Conservation (phyloP, 192 early-diverging fungal genomes). For the Gigaspora rosea region DNA sequence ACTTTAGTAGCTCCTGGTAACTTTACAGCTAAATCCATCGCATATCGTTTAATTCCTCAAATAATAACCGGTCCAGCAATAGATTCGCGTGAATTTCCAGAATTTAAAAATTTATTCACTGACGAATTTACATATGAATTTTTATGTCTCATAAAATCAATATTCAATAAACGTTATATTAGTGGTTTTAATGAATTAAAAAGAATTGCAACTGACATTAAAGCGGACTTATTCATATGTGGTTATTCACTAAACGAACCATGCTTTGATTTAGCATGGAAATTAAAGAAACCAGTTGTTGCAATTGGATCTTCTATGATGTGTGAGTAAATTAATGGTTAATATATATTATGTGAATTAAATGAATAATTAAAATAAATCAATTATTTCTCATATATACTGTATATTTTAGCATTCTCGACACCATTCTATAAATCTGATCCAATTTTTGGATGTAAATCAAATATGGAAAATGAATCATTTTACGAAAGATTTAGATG, state of each 20-base stretch:
- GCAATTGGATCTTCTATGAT: not conserved
- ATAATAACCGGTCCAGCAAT: not conserved
- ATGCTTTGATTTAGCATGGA: conserved; percentile 19
- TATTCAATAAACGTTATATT: conserved; percentile 6
- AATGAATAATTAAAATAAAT: not conserved
- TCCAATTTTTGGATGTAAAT: conserved; percentile 11
- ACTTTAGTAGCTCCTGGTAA: not conserved
- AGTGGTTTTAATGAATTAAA: conserved; percentile 3
- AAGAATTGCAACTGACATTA: not conserved
- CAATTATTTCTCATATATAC: too few species aligned
- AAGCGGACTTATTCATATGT: conserved; percentile 16
- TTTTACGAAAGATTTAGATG: conserved; percentile 17
- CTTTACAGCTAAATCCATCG: not conserved
- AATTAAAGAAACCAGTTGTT: conserved; percentile 24
- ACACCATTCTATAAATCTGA: conserved; percentile 7
- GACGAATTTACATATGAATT: conserved; percentile 1
- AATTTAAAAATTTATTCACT: not conserved
- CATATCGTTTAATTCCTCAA: not conserved
- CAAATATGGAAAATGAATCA: conserved; percentile 16
- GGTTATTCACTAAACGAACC: not conserved
- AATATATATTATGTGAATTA: not conserved
- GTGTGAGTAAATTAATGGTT: not conserved
- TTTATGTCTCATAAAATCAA: not conserved
- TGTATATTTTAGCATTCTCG: not conserved
- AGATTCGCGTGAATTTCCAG: not conserved